Conservation (phyloP, 2,329 filamentous ascomycete species). For the Diaporthe caulivora region DNA sequence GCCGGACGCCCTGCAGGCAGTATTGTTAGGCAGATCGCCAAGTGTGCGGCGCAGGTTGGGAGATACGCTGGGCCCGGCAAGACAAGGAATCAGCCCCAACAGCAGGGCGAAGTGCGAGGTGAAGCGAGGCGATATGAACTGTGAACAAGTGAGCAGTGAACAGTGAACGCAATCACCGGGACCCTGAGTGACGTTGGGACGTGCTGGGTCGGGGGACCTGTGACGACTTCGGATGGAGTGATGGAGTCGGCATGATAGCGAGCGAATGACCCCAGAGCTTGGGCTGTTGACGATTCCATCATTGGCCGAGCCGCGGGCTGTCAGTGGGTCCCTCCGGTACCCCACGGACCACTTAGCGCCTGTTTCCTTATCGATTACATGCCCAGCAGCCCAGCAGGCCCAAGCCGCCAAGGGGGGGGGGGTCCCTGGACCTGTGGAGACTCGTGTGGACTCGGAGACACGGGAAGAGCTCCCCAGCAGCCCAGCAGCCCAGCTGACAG, state of each 20-base stretch:
- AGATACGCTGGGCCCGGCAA: not conserved
- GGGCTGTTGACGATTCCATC: not conserved
- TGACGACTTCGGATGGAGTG: conserved; percentile 22
- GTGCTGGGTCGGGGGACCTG: conserved; percentile 8
- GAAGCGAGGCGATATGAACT: not conserved
- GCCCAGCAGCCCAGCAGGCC: not conserved
- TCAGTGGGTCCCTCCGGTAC: not conserved
- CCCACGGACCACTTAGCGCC: conserved; percentile 24
- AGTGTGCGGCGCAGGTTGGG: conserved; percentile 14
- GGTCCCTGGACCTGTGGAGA: too few species aligned
- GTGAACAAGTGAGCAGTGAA: too few species aligned
- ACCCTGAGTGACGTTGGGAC: conserved; percentile 15
- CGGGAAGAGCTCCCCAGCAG: not conserved
- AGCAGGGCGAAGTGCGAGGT: not conserved
- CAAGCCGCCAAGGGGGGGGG: too few species aligned
- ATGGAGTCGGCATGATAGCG: conserved; percentile 23
- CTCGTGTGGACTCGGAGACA: not conserved
- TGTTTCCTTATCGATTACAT: conserved; percentile 35
- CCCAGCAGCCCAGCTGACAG: conserved; percentile 10
- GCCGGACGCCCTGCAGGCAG: not conserved
- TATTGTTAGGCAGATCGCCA: conserved; percentile 24
- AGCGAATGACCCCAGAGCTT: conserved; percentile 25
- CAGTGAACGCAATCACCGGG: not conserved
- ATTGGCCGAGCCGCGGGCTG: conserved; percentile 15
- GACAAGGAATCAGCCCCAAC: not conserved